Evolutionary conservation across 108 stramenopile species (phyloP), one percentile per base, ranked within the genome.

Genomic region (Nitzschia sp.): DNA sequence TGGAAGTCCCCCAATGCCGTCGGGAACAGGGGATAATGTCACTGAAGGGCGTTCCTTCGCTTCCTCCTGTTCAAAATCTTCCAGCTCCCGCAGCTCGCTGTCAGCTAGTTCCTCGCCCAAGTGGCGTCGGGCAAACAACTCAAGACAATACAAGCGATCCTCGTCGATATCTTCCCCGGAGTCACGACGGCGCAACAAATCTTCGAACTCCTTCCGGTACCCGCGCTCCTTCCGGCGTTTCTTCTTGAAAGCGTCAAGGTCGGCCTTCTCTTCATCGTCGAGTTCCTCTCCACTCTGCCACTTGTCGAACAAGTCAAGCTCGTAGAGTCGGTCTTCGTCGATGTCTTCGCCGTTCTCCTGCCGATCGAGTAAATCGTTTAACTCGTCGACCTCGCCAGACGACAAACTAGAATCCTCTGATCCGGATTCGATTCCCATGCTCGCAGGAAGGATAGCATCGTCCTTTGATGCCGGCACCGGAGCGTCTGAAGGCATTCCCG

Each of bases 81-180:
- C 58, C 17, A 75, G 59, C n/a, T 67, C 48, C 5, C 25, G 35
- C 23, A 42, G 23, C 8, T 67, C 56, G 26, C 60, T 36, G 4
- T 38, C 30, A 19, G 15, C 19, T 8, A 67, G 42, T n/a, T n/a
- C 29, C 34, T 75, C 74, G 15, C 59, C 66, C 38, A 42, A 31
- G n/a, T 61, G 58, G 48, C 74, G 47, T 33, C 49, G 45, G 33
- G 58, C 58, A 32, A 59, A 61, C 25, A 75, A 38, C 24, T 67
- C 56, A 26, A 75, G 56, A n/a, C 34, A 28, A 28, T 67, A 54
- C 31, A 75, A 28, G 13, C 66, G 74, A 21, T 75, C 74, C 31
- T 54, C 74, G 51, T 75, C 59, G 2, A 67, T 46, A 2, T 48
- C 59, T 36, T 61, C 54, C 4, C 54, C 66, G 17, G 19, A 42